These are phyloP conservation scores for Hemisphaericaspora subhashii DNA, from an alignment of 1,139 yeast species.

Conservation along the genomic window DNA sequence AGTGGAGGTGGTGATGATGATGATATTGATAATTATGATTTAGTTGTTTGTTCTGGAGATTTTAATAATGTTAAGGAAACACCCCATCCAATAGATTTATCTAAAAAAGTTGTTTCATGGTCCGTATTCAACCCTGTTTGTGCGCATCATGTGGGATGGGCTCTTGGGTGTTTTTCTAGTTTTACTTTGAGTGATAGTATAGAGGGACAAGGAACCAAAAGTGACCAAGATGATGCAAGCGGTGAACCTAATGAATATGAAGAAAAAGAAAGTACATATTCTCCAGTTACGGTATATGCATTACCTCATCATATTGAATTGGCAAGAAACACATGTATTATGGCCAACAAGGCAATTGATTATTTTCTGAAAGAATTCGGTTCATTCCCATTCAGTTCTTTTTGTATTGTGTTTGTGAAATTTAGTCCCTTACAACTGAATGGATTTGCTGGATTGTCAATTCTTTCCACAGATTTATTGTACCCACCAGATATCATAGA, in stretches of 20 bases:
- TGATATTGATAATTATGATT: slow-evolving; percentile 52
- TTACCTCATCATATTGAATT: slow-evolving; percentile 55
- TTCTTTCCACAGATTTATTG: slow-evolving; percentile 63
- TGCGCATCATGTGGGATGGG: slow-evolving; percentile 97
- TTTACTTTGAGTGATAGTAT: slow-evolving; percentile 45
- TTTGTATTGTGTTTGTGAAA: slow-evolving; percentile 72
- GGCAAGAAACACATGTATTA: slow-evolving; percentile 74
- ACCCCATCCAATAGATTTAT: slow-evolving; percentile 55
- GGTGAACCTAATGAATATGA: slow-evolving; percentile 26
- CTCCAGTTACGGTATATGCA: slow-evolving; percentile 57
- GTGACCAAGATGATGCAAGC: slow-evolving; percentile 41
- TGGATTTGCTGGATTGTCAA: slow-evolving; percentile 76
- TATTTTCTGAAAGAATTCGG: slow-evolving; percentile 87
- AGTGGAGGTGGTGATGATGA: slow-evolving; percentile 44
- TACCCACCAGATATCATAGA: slow-evolving; percentile 80
- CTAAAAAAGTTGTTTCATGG: slow-evolving; percentile 77
- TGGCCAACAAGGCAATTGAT: slow-evolving; percentile 76
- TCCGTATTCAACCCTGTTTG: slow-evolving; percentile 84
- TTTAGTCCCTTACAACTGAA: slow-evolving; percentile 38
- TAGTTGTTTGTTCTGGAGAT: slow-evolving; percentile 79
- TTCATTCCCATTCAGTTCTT: slow-evolving; percentile 86
- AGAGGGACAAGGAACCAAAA: slow-evolving; percentile 24
- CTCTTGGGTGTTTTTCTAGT: slow-evolving; percentile 81
- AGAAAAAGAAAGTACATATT: slow-evolving; percentile 36
- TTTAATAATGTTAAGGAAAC: slow-evolving; percentile 49